Evolutionary conservation across 1,284 basidiomycete genomes (phyloP).

Genomic region (Cryptococcus hybrid): DNA sequence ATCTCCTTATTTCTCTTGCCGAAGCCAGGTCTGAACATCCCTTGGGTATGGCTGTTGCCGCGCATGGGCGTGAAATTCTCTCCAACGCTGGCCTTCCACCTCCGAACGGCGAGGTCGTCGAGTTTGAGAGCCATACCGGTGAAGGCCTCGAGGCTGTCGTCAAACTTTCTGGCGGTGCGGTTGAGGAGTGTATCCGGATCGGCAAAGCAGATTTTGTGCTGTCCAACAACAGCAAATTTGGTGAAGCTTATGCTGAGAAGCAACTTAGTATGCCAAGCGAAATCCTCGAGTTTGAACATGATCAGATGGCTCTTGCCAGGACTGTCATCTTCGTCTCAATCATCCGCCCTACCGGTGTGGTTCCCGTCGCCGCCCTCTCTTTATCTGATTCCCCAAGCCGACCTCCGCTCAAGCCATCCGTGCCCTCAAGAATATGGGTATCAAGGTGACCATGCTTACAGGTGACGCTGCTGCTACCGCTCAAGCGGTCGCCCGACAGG

Average conservation of each 20-base stretch:
- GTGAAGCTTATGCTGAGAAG: conserved; percentile 23
- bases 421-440: conserved; percentile 78
- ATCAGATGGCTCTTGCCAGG: conserved; percentile 68
- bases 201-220: conserved; percentile 70
- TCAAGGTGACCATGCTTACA: conserved; percentile 87
- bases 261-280: conserved; percentile 54
- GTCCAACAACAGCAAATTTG: conserved; percentile 20
- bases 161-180: conserved; percentile 50
- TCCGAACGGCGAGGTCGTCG: conserved; percentile 51
- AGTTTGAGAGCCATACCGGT: conserved; percentile 85
- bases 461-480: conserved; percentile 83
- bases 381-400: conserved; percentile 77
- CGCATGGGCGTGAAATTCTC: conserved; percentile 70
- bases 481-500: conserved; percentile 76
- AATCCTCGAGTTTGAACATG: conserved; percentile 62
- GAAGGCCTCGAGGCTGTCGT: conserved; percentile 77
- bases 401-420: conserved; percentile 76
- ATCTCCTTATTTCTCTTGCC: conserved; percentile 79
- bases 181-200: conserved; percentile 58
- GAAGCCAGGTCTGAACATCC: conserved; percentile 96
- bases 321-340: conserved; percentile 83
- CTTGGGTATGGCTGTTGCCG: conserved; percentile 84
- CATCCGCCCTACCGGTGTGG: conserved; percentile 40
- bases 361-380: conserved; percentile 68
- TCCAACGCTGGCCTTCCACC: conserved; percentile 53